phyloP scores from a whole-genome alignment of 768 basidiomycete genomes.

The Tubosaeta sp. region DNA sequence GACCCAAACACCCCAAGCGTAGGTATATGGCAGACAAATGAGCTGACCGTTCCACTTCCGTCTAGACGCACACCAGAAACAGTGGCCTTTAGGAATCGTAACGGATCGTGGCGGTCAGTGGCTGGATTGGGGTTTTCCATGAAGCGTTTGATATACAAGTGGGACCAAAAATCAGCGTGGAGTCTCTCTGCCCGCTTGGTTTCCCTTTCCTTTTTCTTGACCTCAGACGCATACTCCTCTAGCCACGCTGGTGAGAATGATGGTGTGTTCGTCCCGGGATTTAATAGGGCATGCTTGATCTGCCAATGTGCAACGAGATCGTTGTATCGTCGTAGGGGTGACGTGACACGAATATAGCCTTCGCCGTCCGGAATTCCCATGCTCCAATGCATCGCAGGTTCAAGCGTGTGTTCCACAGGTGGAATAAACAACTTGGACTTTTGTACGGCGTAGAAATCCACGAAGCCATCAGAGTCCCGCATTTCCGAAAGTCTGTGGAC shows the following conservation, averaged over 20 bases:
- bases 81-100: conserved; percentile 26
- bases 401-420: conserved; percentile 42
- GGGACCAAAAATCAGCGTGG: conserved; percentile 40
- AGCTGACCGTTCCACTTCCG: conserved; percentile 8
- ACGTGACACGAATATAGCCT: conserved; percentile 83
- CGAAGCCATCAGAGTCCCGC: conserved; percentile 44
- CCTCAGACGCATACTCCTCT: conserved; percentile 36
- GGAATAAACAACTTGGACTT: conserved; percentile 32
- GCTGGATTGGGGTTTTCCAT: conserved; percentile 23
- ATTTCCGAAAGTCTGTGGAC: conserved; percentile 44
- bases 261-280: conserved; percentile 29
- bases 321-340: conserved; percentile 78
- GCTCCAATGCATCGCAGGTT: conserved; percentile 59
- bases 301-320: conserved; percentile 93
- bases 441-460: conserved; percentile 37
- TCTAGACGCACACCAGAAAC: conserved; percentile 17
- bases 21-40: conserved; percentile 21
- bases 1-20: conserved; percentile 24
- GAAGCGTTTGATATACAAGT: conserved; percentile 37
- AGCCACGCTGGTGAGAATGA: conserved; percentile 48
- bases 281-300: conserved; percentile 71
- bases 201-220: conserved; percentile 35
- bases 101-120: conserved; percentile 22
- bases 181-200: conserved; percentile 27
- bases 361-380: conserved; percentile 69